Conservation (phyloP, 441 rosid species). For the Theobroma grandiflorum region DNA sequence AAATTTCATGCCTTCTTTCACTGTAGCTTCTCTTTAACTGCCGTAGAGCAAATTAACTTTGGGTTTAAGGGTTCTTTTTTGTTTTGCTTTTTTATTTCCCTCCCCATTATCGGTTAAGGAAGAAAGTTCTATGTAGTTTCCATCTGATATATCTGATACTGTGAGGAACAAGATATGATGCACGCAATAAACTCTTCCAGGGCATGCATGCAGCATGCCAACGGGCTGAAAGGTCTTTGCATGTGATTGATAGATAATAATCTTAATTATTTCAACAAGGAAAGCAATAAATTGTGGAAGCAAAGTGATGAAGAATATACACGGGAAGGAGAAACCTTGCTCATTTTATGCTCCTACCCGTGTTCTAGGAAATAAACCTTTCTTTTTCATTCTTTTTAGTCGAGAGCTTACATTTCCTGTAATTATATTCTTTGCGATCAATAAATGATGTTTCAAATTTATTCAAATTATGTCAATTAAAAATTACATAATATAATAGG, state of each 20-base stretch:
- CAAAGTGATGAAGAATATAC: not conserved
- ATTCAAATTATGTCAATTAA: no score
- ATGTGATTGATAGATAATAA: not conserved
- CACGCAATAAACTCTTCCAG: not conserved
- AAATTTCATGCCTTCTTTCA: not conserved
- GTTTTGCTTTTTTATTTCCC: not conserved
- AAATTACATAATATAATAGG: no score
- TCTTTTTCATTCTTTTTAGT: not conserved
- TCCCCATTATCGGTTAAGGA: not conserved
- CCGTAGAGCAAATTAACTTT: not conserved
- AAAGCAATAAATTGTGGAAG: not conserved
- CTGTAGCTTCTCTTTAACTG: not conserved
- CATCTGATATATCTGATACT: not conserved
- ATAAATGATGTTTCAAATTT: no score
- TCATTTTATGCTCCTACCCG: no score
- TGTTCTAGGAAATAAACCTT: not conserved
- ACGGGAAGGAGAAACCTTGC: not conserved
- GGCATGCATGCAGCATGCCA: not conserved
- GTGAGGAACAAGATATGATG: not conserved
- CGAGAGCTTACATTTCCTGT: not conserved
- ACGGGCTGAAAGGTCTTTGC: not conserved
- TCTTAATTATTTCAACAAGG: not conserved
- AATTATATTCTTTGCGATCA: no score
- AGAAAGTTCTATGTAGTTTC: not conserved
- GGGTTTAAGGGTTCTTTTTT: not conserved